Base-by-base conservation (phyloP, 768 basidiomycete species). In the Rubroboletus pulcherrimus region DNA sequence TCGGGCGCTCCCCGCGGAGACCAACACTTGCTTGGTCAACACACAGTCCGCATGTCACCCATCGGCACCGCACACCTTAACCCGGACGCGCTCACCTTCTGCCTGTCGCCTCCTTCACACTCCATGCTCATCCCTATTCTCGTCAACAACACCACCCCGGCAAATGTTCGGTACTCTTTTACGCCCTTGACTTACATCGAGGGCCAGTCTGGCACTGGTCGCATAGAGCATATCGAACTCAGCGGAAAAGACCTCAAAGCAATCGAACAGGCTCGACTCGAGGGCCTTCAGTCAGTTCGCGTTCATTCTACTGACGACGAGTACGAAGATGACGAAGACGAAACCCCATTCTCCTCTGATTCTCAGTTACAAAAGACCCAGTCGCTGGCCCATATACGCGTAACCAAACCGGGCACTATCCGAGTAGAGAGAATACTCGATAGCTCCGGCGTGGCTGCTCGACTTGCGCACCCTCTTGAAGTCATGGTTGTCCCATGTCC, bases 31-130 rank as follows among this genome's bases (percentile, higher is more conserved):
- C 80, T 85, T 33, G 95, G 95, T 34, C 87, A 93, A 69, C 92
- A 95, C 66, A 94, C 92, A 0, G 88, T 98, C 49, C 85, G 89
- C 60, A 87, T 95, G 81, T 91, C 93, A 0, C 94, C 94, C 10
- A 93, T 92, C 63, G 92, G 93, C 68, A 97, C 94, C 3, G 95
- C 94, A 5, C 86, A 87, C 21, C 77, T 98, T 42, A 95, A 96
- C 63, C 92, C 91, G 11, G 77, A 86, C 55, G 77, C 73, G 14
- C 77, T 83, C 49, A 84, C 83, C 4, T 94, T 86, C 68, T 96
- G 93, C 63, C 77, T 95, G 19, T 76, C 87, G 2, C 69, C 77
- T 10, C 73, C 78, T 43, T 73, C 77, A 10, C 71, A 74, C 7
- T 76, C 78, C 50, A 81, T 89, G 31, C 80, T 92, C 51, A 74